These are phyloP conservation scores for Macrolepiota dolichaula DNA, from an alignment of 768 basidiomycete genomes.

Conservation along the genomic window DNA sequence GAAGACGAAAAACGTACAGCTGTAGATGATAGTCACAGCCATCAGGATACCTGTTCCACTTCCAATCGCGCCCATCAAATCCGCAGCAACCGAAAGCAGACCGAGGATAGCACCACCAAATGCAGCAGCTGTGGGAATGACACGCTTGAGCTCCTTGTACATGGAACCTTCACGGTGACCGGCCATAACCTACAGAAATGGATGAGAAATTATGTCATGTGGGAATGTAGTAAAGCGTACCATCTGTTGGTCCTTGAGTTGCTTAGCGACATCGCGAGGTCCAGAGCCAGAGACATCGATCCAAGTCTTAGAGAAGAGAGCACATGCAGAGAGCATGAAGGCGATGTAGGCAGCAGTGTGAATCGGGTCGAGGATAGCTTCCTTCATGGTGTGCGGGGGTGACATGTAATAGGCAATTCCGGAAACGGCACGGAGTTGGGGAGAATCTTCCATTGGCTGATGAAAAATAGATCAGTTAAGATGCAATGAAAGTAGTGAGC, in stretches of 20 bases:
- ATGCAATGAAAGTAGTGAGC: background rate
- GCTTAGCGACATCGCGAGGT: slow-evolving; percentile 94
- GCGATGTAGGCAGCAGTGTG: slow-evolving; percentile 88
- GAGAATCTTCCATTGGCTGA: slow-evolving; percentile 90
- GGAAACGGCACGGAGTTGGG: slow-evolving; percentile 85
- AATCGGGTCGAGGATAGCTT: slow-evolving; percentile 87
- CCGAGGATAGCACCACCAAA: slow-evolving; percentile 98
- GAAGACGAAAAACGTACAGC: slow-evolving; percentile 50
- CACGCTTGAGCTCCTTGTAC: slow-evolving; percentile 98
- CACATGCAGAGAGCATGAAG: slow-evolving; percentile 93
- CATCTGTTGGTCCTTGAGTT: slow-evolving; percentile 98
- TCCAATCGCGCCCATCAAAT: slow-evolving; percentile 94
- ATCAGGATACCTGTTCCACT: slow-evolving; percentile 95
- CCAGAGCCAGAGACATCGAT: slow-evolving; percentile 97
- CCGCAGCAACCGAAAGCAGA: slow-evolving; percentile 84
- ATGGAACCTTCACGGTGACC: slow-evolving; percentile 95
- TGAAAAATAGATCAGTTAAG: background rate
- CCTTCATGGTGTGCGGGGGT: slow-evolving; percentile 89
- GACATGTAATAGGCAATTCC: slow-evolving; percentile 99
- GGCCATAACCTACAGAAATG: slow-evolving; percentile 57
- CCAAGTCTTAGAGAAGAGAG: slow-evolving; percentile 99
- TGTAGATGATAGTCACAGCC: slow-evolving; percentile 97
- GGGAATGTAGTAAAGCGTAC: slow-evolving; percentile 32
- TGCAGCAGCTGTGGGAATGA: slow-evolving; percentile 96
- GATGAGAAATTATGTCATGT: background rate